Percentiles rank a stretch among this genome's conserved stretches.
Evolutionary conservation across 1,139 yeast species (phyloP).

Genomic region (Meyerozyma sp.): DNA sequence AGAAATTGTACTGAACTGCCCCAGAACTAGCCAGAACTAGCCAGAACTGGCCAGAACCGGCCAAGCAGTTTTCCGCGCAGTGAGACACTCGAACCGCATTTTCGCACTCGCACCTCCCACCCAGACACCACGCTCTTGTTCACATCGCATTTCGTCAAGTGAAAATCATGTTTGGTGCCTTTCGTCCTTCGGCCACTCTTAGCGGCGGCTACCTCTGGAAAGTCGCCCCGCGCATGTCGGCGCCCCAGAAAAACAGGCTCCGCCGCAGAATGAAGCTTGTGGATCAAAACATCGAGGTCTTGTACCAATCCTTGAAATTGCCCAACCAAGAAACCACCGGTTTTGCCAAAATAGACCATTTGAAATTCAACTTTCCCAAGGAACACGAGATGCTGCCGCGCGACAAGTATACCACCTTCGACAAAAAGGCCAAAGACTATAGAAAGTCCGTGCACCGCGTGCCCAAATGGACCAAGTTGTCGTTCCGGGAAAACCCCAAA

Average conservation of each 20-base stretch:
- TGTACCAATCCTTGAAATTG: conserved; percentile 54
- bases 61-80: no score
- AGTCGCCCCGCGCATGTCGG: conserved; percentile 63
- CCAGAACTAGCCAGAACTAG: no score
- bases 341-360: conserved; percentile 48
- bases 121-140: neutral
- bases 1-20: no score
- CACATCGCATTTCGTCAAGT: neutral
- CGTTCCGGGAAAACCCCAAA: conserved; percentile 76
- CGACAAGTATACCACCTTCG: conserved; percentile 87
- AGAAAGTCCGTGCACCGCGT: conserved; percentile 84
- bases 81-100: no score
- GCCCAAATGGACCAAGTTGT: conserved; percentile 85
- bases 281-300: conserved; percentile 69
- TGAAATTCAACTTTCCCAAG: conserved; percentile 61
- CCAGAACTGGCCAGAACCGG: no score
- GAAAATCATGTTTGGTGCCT: conserved; percentile 70
- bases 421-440: conserved; percentile 67
- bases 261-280: conserved; percentile 77
- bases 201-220: conserved; percentile 88
- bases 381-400: conserved; percentile 72
- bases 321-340: conserved; percentile 37
- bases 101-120: no score
- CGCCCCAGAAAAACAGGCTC: conserved; percentile 76
- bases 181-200: conserved; percentile 55